phyloP scores from a whole-genome alignment of 352 stramenopile genomes.

The Phytophthora fragariae region DNA sequence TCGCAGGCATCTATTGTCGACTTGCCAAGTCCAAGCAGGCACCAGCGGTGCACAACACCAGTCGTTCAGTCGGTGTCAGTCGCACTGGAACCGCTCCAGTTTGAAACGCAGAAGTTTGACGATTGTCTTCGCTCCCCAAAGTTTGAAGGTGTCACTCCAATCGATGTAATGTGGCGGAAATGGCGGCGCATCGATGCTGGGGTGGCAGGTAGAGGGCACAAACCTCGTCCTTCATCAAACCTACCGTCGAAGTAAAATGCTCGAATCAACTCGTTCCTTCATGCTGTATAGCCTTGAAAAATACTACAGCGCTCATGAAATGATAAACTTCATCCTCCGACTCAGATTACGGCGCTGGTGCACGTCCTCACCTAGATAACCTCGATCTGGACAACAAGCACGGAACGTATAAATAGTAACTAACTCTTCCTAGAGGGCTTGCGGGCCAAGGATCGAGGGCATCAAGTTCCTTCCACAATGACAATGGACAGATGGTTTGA shows the following conservation, averaged over 20 bases:
- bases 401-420: constrained; percentile 30
- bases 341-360: constrained; percentile 3
- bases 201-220: constrained; percentile 6
- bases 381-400: constrained; percentile 1
- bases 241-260: background rate
- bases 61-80: constrained; percentile 7
- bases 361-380: constrained; percentile 14
- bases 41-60: constrained; percentile 2
- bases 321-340: constrained; percentile 15
- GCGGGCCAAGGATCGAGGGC: constrained; percentile 6
- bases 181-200: constrained; percentile 33
- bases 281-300: background rate
- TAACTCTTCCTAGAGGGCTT: constrained; percentile 1
- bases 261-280: background rate
- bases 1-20: background rate
- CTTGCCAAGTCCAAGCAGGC: background rate
- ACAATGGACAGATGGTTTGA: constrained; percentile 13
- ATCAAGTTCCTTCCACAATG: background rate
- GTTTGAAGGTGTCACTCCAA: constrained; percentile 8
- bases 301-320: background rate
- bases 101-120: background rate
- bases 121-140: constrained; percentile 3
- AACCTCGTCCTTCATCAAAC: background rate
- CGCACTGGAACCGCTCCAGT: constrained; percentile 2
- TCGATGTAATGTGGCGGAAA: constrained; percentile 37